Evolutionary conservation across 2,329 filamentous ascomycete genomes (phyloP).

Genomic region (Aspergillus fischeri): DNA sequence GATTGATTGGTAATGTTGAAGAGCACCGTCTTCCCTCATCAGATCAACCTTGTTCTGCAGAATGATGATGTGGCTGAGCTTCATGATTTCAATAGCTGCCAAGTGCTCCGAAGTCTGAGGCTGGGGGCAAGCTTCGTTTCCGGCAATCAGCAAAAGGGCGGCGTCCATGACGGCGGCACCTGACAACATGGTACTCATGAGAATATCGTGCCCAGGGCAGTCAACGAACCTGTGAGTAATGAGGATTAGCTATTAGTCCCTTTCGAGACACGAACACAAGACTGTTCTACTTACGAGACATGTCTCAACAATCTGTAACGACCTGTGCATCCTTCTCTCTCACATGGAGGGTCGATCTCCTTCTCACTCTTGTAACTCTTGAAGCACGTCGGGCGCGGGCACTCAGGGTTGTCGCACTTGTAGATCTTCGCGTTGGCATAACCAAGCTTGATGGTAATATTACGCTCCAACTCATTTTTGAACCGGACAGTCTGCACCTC

Average conservation of each 20-base stretch:
- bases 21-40: slow-evolving; percentile 92
- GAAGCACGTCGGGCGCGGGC: slow-evolving; percentile 92
- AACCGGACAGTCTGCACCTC: slow-evolving; percentile 98
- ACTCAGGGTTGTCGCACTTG: slow-evolving; percentile 89
- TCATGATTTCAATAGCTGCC: slow-evolving; percentile 99
- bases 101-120: slow-evolving; percentile 98
- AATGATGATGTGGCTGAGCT: slow-evolving; percentile 98
- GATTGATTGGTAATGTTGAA: slow-evolving; percentile 94
- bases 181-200: slow-evolving; percentile 99
- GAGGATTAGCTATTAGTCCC: slow-evolving; percentile 7
- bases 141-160: slow-evolving; percentile 89
- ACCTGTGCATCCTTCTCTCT: slow-evolving; percentile 84
- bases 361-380: slow-evolving; percentile 98
- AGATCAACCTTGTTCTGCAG: slow-evolving; percentile 99
- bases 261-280: not conserved
- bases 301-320: slow-evolving; percentile 86
- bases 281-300: slow-evolving; percentile 67
- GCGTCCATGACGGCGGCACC: slow-evolving; percentile 99
- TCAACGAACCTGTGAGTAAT: slow-evolving; percentile 72
- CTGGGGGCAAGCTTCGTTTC: slow-evolving; percentile 97
- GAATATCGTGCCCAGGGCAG: slow-evolving; percentile 99
- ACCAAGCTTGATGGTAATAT: slow-evolving; percentile 99
- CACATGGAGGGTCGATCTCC: slow-evolving; percentile 93
- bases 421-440: slow-evolving; percentile 99
- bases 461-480: slow-evolving; percentile 99